Evolutionary conservation across 495 filamentous ascomycete species (phyloP).

Genomic region (Neurospora tetraspora): DNA sequence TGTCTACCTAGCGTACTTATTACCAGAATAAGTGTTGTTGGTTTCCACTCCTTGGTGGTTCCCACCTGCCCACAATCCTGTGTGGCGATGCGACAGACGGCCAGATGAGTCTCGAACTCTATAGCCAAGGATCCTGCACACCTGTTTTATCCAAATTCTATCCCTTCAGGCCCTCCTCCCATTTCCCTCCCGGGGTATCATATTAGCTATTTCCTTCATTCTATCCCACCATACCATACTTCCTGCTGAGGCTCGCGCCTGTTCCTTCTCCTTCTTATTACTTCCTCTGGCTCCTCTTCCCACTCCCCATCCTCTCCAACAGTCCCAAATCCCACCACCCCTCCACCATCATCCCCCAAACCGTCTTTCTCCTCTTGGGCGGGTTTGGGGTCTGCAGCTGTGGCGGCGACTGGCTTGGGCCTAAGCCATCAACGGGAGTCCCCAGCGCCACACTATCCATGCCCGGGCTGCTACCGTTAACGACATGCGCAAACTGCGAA

Average conservation of each 20-base stretch:
- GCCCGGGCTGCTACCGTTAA: neutral
- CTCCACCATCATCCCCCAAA: slow-evolving; percentile 27
- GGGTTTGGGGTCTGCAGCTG: neutral
- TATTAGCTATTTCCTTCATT: neutral
- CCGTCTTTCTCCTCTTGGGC: slow-evolving; percentile 27
- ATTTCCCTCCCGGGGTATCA: neutral
- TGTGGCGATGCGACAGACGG: neutral
- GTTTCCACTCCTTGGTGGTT: neutral
- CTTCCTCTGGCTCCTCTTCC: slow-evolving; percentile 13
- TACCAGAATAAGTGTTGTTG: slow-evolving; percentile 15
- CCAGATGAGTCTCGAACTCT: neutral
- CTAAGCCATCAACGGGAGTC: neutral
- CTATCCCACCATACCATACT: neutral
- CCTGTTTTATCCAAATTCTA: neutral
- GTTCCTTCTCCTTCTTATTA: neutral
- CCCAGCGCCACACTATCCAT: slow-evolving; percentile 4
- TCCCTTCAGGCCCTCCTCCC: neutral
- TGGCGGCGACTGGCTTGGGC: neutral
- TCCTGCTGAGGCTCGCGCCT: neutral
- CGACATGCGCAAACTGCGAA: slow-evolving; percentile 1
- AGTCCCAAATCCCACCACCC: slow-evolving; percentile 42
- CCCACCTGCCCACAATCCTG: neutral
- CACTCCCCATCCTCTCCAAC: slow-evolving; percentile 24
- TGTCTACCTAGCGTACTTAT: slow-evolving; percentile 1
- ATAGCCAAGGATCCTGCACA: neutral